phyloP scores from a whole-genome alignment of 345 rosid species.

The Abelmoschus esculentus region DNA sequence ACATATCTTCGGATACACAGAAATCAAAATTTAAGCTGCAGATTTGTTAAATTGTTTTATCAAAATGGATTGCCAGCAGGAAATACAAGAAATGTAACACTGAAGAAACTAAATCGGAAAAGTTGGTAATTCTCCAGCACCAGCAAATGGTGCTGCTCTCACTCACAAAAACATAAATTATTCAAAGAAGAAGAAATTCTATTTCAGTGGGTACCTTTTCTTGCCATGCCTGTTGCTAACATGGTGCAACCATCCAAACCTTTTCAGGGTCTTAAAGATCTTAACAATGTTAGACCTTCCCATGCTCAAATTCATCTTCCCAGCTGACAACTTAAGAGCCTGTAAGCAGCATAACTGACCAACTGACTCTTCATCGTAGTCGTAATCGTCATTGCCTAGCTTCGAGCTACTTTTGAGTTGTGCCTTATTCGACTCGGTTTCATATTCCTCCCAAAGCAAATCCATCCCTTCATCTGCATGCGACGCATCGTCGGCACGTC shows the following conservation, averaged over 20 bases:
- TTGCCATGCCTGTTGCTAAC: slow-evolving; percentile 41
- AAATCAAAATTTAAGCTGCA: too few species aligned
- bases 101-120: too few species aligned
- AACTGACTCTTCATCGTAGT: slow-evolving; percentile 27
- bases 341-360: slow-evolving; percentile 76
- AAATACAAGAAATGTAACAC: too few species aligned
- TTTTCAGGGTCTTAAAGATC: slow-evolving; percentile 66
- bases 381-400: slow-evolving; percentile 11
- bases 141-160: too few species aligned
- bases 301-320: slow-evolving; percentile 87
- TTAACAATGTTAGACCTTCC: slow-evolving; percentile 67
- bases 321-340: slow-evolving; percentile 77
- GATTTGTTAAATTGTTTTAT: too few species aligned
- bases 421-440: slow-evolving; percentile 29
- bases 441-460: slow-evolving; percentile 84
- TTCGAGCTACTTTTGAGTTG: slow-evolving; percentile 23
- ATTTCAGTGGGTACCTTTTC: slow-evolving; percentile 28
- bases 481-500: slow-evolving; percentile 32
- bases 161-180: neutral
- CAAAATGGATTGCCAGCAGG: too few species aligned
- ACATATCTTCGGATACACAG: too few species aligned
- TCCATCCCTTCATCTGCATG: slow-evolving; percentile 73
- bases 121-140: too few species aligned
- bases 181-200: neutral
- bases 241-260: slow-evolving; percentile 67